A percentile compares a stretch with the other conserved stretches of the same genome.
Evolutionary conservation across 2,329 filamentous ascomycete genomes (phyloP).

Genomic region (Escovopsis sp.): DNA sequence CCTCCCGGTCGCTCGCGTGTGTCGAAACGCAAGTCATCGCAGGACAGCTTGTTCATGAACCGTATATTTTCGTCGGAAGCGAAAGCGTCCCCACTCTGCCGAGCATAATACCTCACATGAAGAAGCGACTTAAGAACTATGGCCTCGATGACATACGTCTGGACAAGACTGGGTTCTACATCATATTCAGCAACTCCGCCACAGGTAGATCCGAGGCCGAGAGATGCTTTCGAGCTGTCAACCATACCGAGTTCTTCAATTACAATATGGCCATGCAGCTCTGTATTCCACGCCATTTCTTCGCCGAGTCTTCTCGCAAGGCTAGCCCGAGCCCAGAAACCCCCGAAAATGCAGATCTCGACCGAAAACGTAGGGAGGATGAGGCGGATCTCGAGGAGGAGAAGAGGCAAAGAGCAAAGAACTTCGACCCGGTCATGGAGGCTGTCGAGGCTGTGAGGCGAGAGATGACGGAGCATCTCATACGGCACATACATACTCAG

Average conservation of each 20-base stretch:
- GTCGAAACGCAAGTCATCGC: conserved; percentile 54
- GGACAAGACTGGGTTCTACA: conserved; percentile 78
- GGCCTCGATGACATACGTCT: conserved; percentile 68
- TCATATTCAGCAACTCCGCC: conserved; percentile 71
- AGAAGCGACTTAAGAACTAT: conserved; percentile 75
- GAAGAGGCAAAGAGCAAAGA: conserved; percentile 71
- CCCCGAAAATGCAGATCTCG: conserved; percentile 49
- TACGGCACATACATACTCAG: conserved; percentile 77
- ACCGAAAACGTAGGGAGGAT: conserved; percentile 53
- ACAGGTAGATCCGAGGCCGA: conserved; percentile 68
- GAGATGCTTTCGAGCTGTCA: conserved; percentile 62
- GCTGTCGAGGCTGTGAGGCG: conserved; percentile 64
- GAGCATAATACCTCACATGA: conserved; percentile 78
- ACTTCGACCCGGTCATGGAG: conserved; percentile 80
- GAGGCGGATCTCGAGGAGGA: conserved; percentile 79
- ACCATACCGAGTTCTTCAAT: conserved; percentile 77
- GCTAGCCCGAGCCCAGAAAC: conserved; percentile 22
- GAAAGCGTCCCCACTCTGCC: conserved; percentile 74
- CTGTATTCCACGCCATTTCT: conserved; percentile 22
- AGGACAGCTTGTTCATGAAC: conserved; percentile 57
- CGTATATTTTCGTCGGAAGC: conserved; percentile 83
- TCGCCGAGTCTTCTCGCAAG: conserved; percentile 13
- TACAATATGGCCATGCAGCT: conserved; percentile 87
- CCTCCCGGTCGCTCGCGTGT: conserved; percentile 25
- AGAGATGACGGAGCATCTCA: conserved; percentile 74